A percentile compares a stretch with the other conserved stretches of the same genome.
These are phyloP conservation scores for Magnusiomyces magnusii DNA, from an alignment of 1,139 yeast genomes.

Conservation along the genomic window DNA sequence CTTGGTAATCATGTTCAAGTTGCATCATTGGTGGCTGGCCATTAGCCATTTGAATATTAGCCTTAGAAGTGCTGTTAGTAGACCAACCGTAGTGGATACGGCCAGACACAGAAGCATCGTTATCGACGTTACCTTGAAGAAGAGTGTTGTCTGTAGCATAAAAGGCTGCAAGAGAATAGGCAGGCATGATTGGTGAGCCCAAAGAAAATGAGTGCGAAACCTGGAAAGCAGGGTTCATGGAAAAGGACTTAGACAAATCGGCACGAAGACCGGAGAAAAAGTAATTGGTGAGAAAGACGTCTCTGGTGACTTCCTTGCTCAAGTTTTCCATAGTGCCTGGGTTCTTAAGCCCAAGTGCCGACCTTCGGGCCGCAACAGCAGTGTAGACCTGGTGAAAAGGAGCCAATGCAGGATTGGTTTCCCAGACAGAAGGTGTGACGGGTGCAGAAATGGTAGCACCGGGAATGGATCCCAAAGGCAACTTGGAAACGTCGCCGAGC, in stretches of 20 bases:
- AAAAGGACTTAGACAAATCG: conserved; percentile 86
- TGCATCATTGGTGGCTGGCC: conserved; percentile 94
- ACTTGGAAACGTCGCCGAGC: conserved; percentile 23
- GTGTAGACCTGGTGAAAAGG: conserved; percentile 70
- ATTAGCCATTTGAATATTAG: conserved; percentile 79
- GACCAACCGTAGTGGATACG: conserved; percentile 92
- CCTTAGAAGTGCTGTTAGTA: conserved; percentile 68
- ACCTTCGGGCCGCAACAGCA: conserved; percentile 69
- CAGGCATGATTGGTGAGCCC: conserved; percentile 82
- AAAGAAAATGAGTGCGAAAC: conserved; percentile 89
- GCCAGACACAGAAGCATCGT: conserved; percentile 78
- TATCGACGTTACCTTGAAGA: conserved; percentile 87
- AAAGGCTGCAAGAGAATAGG: conserved; percentile 86
- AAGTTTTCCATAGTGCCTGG: conserved; percentile 96
- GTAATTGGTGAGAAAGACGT: conserved; percentile 83
- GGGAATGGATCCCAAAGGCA: conserved; percentile 17
- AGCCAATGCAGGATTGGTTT: conserved; percentile 77
- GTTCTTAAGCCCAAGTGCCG: conserved; percentile 70
- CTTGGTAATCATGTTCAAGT: conserved; percentile 93
- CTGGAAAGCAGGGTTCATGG: conserved; percentile 93
- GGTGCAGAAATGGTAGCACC: conserved; percentile 19
- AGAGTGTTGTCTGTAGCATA: conserved; percentile 82
- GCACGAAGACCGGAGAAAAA: conserved; percentile 96
- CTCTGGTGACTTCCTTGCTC: conserved; percentile 88
- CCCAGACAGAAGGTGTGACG: conserved; percentile 46